Conservation (phyloP, 2,329 filamentous ascomycete species). For the Hypoxylon sp. region DNA sequence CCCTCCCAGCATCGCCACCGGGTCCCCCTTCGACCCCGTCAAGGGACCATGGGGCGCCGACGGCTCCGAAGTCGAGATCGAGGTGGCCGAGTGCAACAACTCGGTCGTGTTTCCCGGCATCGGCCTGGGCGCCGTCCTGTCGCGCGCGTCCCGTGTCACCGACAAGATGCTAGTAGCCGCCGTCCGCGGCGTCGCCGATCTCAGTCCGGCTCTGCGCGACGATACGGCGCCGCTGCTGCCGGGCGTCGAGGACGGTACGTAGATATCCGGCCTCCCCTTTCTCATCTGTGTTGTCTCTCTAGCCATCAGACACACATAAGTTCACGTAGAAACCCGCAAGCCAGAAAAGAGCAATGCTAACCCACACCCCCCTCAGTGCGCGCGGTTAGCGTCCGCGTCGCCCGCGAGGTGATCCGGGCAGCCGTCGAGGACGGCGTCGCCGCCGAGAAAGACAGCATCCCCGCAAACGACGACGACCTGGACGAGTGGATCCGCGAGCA, state of each 20-base stretch:
- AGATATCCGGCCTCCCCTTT: neutral
- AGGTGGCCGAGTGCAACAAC: slow-evolving; percentile 85
- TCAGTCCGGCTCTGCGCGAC: slow-evolving; percentile 74
- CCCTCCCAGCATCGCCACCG: slow-evolving; percentile 84
- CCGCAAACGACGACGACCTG: slow-evolving; percentile 60
- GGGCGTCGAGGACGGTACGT: slow-evolving; percentile 66
- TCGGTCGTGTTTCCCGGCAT: slow-evolving; percentile 86
- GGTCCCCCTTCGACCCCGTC: slow-evolving; percentile 81
- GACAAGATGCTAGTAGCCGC: slow-evolving; percentile 85
- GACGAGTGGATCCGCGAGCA: slow-evolving; percentile 78
- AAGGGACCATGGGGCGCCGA: slow-evolving; percentile 62
- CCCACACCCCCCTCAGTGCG: slow-evolving; percentile 56
- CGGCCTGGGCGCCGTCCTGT: slow-evolving; percentile 79
- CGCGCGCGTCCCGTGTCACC: slow-evolving; percentile 70
- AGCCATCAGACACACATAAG: neutral
- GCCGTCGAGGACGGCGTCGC: slow-evolving; percentile 75
- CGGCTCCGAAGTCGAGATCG: slow-evolving; percentile 54
- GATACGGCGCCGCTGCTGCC: slow-evolving; percentile 73
- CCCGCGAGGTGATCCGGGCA: slow-evolving; percentile 74
- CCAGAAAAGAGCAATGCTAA: neutral
- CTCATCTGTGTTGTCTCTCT: neutral
- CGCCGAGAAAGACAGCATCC: slow-evolving; percentile 71
- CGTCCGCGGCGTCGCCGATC: slow-evolving; percentile 73
- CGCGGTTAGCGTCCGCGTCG: slow-evolving; percentile 79
- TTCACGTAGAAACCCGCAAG: too few species aligned